These are phyloP conservation scores for Aspergillus haitiensis DNA, from an alignment of 495 filamentous ascomycete genomes.

Conservation along the genomic window DNA sequence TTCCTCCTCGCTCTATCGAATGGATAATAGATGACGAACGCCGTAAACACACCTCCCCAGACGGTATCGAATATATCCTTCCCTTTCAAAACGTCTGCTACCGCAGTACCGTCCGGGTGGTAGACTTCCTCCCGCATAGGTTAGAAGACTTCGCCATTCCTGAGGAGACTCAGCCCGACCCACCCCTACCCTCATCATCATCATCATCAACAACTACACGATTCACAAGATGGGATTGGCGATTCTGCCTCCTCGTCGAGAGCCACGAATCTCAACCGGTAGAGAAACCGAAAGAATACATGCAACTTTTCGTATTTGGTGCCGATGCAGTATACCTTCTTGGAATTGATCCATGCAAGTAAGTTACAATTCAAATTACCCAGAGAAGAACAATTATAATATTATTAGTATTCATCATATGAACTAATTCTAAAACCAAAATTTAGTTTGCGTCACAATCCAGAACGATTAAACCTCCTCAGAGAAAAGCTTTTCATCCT, in stretches of 20 bases:
- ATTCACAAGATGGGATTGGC: constrained; percentile 67
- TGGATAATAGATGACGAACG: constrained; percentile 42
- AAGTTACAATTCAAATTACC: constrained; percentile 28
- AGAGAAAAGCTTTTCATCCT: constrained; percentile 73
- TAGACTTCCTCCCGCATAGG: constrained; percentile 74
- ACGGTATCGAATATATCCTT: constrained; percentile 46
- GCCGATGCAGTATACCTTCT: constrained; percentile 64
- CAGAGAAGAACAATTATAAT: not conserved
- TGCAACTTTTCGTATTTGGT: constrained; percentile 69
- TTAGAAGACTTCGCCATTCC: constrained; percentile 72
- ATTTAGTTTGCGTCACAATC: constrained; percentile 55
- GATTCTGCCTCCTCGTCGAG: constrained; percentile 72
- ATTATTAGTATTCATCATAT: not conserved
- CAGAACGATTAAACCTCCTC: constrained; percentile 47
- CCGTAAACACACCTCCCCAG: constrained; percentile 43
- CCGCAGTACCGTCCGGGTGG: constrained; percentile 63
- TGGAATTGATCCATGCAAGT: constrained; percentile 66
- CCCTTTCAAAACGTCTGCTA: constrained; percentile 79
- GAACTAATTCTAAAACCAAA: no score
- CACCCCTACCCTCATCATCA: constrained; percentile 36
- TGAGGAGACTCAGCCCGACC: constrained; percentile 42
- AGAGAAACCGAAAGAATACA: constrained; percentile 36
- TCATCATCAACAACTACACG: constrained; percentile 27
- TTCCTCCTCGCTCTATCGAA: constrained; percentile 37
- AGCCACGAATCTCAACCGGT: constrained; percentile 45